Conservation (phyloP, 202 grass and related monocot species). For the Saccharum hybrid region DNA sequence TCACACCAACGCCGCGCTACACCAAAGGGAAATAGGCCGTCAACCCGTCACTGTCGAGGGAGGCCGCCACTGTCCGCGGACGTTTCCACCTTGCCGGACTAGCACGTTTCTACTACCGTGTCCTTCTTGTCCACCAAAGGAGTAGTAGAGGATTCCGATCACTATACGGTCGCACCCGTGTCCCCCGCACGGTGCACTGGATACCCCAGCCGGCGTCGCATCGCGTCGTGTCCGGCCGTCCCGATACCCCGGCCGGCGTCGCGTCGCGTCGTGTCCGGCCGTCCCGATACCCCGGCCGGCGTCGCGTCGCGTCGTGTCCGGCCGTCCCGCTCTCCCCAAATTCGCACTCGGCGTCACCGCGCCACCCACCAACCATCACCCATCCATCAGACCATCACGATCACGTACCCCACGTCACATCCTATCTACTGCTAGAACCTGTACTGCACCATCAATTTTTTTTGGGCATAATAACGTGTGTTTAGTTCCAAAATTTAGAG, state of each 20-base stretch:
- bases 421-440: neutral
- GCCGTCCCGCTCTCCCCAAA: too few relatives aligned
- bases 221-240: neutral
- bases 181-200: conserved; percentile 23
- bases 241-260: neutral
- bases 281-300: too few relatives aligned
- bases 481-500: too few relatives aligned
- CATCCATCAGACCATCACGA: conserved; percentile 25
- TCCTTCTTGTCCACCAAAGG: too few relatives aligned
- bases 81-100: neutral
- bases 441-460: too few relatives aligned
- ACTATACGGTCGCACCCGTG: neutral
- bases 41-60: too few relatives aligned
- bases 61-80: too few relatives aligned
- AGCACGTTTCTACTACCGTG: neutral
- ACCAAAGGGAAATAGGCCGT: too few relatives aligned
- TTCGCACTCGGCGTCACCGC: neutral
- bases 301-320: too few relatives aligned
- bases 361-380: conserved; percentile 12
- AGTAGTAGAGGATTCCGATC: neutral
- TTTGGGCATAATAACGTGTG: too few relatives aligned
- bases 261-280: conserved; percentile 12
- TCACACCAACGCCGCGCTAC: too few relatives aligned
- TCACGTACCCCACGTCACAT: conserved; percentile 32
- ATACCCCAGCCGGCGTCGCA: conserved; percentile 4